These are phyloP conservation scores for Naganishia randhawae DNA, from an alignment of 768 basidiomycete genomes.

Conservation along the genomic window DNA sequence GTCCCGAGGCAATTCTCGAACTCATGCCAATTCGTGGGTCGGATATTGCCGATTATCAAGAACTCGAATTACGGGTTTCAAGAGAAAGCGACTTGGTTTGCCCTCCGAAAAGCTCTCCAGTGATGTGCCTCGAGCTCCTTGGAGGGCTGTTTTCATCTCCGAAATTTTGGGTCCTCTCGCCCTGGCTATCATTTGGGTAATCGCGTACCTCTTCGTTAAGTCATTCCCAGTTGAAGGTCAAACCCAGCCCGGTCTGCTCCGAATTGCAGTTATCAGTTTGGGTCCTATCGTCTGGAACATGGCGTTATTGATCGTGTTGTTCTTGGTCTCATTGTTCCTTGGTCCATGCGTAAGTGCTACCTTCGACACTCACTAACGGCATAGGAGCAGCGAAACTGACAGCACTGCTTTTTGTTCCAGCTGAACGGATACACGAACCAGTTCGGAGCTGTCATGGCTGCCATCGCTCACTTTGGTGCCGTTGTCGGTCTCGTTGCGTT, in stretches of 20 bases:
- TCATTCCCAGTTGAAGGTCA: constrained; percentile 55
- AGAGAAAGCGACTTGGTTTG: constrained; percentile 92
- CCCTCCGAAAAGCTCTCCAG: constrained; percentile 96
- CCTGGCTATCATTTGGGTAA: constrained; percentile 78
- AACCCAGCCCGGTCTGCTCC: constrained; percentile 76
- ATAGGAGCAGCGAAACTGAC: not conserved
- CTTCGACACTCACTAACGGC: not conserved
- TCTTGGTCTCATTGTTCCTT: constrained; percentile 84
- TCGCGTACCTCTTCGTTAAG: constrained; percentile 70
- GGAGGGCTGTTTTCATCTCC: constrained; percentile 82
- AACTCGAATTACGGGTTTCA: constrained; percentile 99
- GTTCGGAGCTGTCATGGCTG: constrained; percentile 89
- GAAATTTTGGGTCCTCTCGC: constrained; percentile 80
- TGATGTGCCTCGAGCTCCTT: constrained; percentile 87
- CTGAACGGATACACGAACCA: constrained; percentile 63
- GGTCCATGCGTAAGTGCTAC: constrained; percentile 68
- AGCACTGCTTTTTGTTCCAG: constrained; percentile 9
- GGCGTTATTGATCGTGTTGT: constrained; percentile 75
- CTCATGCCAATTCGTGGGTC: constrained; percentile 98
- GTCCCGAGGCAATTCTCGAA: constrained; percentile 94
- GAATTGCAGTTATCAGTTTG: constrained; percentile 85
- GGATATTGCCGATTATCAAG: constrained; percentile 97
- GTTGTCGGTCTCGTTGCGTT: constrained; percentile 76
- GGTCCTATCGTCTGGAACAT: constrained; percentile 97
- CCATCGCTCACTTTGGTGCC: constrained; percentile 76